phyloP scores from a whole-genome alignment of 208 protist genomes.

The Balamuthia mandrillaris region DNA sequence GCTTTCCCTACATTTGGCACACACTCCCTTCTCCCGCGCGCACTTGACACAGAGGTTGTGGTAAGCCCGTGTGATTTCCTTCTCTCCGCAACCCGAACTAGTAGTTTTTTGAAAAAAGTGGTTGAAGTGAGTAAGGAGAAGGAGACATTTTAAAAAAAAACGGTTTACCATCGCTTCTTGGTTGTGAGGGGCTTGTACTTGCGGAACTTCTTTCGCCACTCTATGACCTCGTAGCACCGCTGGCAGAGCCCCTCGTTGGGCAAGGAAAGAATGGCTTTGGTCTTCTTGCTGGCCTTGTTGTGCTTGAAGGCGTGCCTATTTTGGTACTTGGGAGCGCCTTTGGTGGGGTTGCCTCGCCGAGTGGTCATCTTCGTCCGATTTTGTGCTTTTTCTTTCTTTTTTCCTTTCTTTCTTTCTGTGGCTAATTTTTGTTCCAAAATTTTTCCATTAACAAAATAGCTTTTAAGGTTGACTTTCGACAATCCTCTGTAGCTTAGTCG shows the following conservation, averaged over 20 bases:
- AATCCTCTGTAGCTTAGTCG: too few species aligned
- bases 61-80: slow-evolving; percentile 66
- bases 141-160: background rate
- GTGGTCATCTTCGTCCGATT: background rate
- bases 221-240: slow-evolving; percentile 67
- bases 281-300: slow-evolving; percentile 70
- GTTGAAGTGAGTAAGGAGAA: background rate
- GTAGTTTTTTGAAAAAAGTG: background rate
- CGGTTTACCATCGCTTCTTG: slow-evolving; percentile 56
- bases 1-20: slow-evolving; percentile 68
- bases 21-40: slow-evolving; percentile 48
- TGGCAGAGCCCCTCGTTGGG: slow-evolving; percentile 69
- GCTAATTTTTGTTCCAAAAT: too few species aligned
- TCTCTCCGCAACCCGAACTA: slow-evolving; percentile 38
- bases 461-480: too few species aligned
- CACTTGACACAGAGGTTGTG: slow-evolving; percentile 68
- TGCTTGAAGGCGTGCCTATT: slow-evolving; percentile 66
- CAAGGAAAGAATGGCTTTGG: slow-evolving; percentile 60
- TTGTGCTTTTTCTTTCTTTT: too few species aligned
- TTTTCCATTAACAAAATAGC: too few species aligned
- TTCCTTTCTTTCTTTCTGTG: too few species aligned
- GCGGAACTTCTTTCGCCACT: slow-evolving; percentile 75
- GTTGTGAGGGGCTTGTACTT: slow-evolving; percentile 76
- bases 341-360: background rate
- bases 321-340: slow-evolving; percentile 44